A percentile compares a stretch with the other conserved stretches of the same genome.
Evolutionary conservation across 2,329 filamentous ascomycete species (phyloP).

Genomic region (Penicillium frequentans): DNA sequence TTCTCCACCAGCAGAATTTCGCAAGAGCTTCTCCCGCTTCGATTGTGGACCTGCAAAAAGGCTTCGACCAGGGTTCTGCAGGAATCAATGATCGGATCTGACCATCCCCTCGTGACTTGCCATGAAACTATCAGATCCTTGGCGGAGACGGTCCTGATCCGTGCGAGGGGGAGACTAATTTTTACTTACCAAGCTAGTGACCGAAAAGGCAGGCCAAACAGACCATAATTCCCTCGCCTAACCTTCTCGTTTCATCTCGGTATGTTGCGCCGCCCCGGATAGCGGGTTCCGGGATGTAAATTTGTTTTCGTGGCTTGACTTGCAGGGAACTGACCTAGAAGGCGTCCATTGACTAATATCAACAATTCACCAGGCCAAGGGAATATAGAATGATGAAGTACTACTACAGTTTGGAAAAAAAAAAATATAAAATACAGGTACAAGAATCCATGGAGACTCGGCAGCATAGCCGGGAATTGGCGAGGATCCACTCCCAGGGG

Average conservation of each 20-base stretch:
- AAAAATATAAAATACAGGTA: not conserved
- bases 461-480: slow-evolving; percentile 20
- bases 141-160: not conserved
- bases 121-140: slow-evolving; percentile 10
- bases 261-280: not conserved
- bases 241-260: slow-evolving; percentile 20
- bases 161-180: not conserved
- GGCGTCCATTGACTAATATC: too few species aligned
- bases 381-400: too few species aligned
- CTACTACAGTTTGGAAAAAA: not conserved
- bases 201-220: slow-evolving; percentile 9
- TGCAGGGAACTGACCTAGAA: not conserved
- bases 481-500: slow-evolving; percentile 14
- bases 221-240: slow-evolving; percentile 12
- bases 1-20: slow-evolving; percentile 34
- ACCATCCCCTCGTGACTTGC: slow-evolving; percentile 9
- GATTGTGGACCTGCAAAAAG: slow-evolving; percentile 34
- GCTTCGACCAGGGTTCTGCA: slow-evolving; percentile 30
- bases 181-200: slow-evolving; percentile 11
- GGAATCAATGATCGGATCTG: slow-evolving; percentile 20
- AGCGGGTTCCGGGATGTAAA: slow-evolving; percentile 1
- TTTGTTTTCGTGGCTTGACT: slow-evolving; percentile 8
- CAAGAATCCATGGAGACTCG: slow-evolving; percentile 8
- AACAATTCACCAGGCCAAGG: too few species aligned
- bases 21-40: slow-evolving; percentile 40